These are phyloP conservation scores for Leucocoprinus sp. DNA, from an alignment of 768 basidiomycete species.

Conservation along the genomic window DNA sequence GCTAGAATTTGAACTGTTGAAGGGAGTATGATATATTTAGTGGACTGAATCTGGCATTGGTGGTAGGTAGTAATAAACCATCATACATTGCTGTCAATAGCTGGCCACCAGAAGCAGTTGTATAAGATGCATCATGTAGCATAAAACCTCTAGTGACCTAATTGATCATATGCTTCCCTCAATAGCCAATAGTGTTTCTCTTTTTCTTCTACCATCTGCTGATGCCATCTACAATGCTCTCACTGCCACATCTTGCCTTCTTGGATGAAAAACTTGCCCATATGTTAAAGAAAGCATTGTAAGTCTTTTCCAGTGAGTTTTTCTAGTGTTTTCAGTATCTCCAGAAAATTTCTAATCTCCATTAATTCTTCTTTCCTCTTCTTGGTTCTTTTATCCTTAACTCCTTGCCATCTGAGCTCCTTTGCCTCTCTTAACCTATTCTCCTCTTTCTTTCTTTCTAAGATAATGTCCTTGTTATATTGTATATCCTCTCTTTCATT, in stretches of 20 bases:
- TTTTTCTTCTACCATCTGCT: constrained; percentile 16
- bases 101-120: constrained; percentile 26
- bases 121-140: constrained; percentile 14
- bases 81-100: constrained; percentile 16
- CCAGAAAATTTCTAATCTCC: constrained; percentile 7
- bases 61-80: constrained; percentile 23
- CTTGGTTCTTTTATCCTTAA: background rate
- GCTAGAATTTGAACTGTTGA: constrained; percentile 18
- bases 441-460: background rate
- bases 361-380: background rate
- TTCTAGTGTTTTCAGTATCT: background rate
- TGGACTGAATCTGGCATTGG: constrained; percentile 20
- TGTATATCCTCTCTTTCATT: background rate
- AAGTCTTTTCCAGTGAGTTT: background rate
- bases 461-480: background rate
- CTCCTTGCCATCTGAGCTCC: background rate
- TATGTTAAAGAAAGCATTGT: background rate
- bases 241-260: constrained; percentile 16
- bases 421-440: background rate
- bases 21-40: constrained; percentile 17
- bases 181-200: constrained; percentile 15
- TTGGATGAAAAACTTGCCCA: constrained; percentile 6
- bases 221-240: constrained; percentile 15
- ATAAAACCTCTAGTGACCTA: constrained; percentile 22
- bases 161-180: constrained; percentile 17